Evolutionary conservation across 805 yeast genomes (phyloP).

Genomic region (Yarrowia sp.): DNA sequence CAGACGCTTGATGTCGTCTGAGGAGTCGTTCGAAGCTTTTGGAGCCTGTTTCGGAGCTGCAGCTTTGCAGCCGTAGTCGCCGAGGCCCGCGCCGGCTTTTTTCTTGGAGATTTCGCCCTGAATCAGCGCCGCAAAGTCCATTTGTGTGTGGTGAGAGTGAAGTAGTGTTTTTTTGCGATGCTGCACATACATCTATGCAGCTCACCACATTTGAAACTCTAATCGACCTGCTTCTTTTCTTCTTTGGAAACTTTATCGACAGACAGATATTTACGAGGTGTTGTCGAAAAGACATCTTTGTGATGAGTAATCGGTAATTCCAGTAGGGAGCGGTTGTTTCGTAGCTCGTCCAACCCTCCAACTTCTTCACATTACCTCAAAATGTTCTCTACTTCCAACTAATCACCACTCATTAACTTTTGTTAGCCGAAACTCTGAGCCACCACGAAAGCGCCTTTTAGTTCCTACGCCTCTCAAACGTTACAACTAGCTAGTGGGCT

Average conservation of each 20-base stretch:
- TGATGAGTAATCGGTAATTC: too few relatives aligned
- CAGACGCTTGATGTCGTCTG: conserved; percentile 6
- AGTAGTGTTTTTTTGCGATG: conserved; percentile 1
- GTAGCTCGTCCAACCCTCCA: too few relatives aligned
- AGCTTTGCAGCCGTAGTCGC: neutral
- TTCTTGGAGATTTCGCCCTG: conserved; percentile 17
- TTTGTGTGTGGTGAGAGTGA: neutral
- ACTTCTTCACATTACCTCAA: too few relatives aligned
- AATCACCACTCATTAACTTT: too few relatives aligned
- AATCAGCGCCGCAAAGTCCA: conserved; percentile 24
- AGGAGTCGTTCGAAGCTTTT: neutral
- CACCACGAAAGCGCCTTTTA: too few relatives aligned
- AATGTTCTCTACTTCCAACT: too few relatives aligned
- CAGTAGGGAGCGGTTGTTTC: too few relatives aligned
- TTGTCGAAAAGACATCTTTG: too few relatives aligned
- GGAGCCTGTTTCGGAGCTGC: neutral
- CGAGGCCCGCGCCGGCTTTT: neutral
- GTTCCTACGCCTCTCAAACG: too few relatives aligned
- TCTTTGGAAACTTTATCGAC: neutral
- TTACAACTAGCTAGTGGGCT: too few relatives aligned
- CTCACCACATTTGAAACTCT: neutral
- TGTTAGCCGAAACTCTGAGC: too few relatives aligned
- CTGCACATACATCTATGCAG: neutral
- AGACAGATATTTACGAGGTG: too few relatives aligned
- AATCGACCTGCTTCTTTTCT: neutral